Evolutionary conservation across 148 eudicot genomes (phyloP).

Genomic region (Bassia scoparia): DNA sequence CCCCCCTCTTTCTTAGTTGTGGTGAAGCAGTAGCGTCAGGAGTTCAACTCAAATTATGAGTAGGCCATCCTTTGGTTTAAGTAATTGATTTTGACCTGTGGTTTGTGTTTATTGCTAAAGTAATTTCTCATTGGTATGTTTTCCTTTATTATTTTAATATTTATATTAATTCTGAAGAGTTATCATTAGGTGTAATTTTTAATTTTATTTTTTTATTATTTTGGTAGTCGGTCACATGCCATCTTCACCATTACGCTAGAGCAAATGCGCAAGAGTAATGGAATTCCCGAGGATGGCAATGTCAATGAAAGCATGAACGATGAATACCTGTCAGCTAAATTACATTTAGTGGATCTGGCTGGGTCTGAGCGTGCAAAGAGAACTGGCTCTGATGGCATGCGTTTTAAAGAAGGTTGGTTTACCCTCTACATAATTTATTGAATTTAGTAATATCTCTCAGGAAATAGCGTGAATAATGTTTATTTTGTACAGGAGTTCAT

Average conservation of each 20-base stretch:
- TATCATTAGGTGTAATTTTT: too few species aligned
- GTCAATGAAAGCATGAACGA: conserved; percentile 60
- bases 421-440: not conserved
- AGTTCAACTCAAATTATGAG: not conserved
- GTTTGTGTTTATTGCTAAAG: not conserved
- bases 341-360: conserved; percentile 98
- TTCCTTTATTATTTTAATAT: too few species aligned
- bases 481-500: conserved; percentile 71
- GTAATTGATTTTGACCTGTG: too few species aligned
- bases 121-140: not conserved
- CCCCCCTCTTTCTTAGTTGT: not conserved
- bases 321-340: conserved; percentile 91
- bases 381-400: conserved; percentile 99
- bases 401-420: conserved; percentile 86
- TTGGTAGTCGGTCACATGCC: conserved; percentile 91
- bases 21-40: not conserved
- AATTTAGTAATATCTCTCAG: conserved; percentile 8
- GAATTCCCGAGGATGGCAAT: conserved; percentile 41
- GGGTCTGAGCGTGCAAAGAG: conserved; percentile 98
- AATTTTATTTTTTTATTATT: too few species aligned
- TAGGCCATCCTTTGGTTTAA: not conserved
- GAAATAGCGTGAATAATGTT: conserved; percentile 12
- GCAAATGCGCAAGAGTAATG: conserved; percentile 76
- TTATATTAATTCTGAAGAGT: too few species aligned
- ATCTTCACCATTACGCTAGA: conserved; percentile 94